These are phyloP conservation scores for Sarcocystis neurona DNA, from an alignment of 169 alveolate genomes.

Conservation along the genomic window DNA sequence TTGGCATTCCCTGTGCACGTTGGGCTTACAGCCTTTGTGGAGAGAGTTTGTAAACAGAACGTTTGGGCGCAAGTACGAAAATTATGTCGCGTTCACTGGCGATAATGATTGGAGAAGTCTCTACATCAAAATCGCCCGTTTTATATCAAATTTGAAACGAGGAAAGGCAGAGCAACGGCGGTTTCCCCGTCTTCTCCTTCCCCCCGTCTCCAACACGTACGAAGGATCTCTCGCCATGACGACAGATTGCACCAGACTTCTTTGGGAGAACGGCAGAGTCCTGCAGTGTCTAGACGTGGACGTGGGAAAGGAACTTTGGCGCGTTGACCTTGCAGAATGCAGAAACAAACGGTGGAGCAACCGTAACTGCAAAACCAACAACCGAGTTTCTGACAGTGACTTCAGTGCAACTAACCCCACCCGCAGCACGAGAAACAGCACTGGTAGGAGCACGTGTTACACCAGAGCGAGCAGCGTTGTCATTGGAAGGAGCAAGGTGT, in stretches of 20 bases:
- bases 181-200: neutral
- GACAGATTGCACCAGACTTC: neutral
- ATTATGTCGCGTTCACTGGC: constrained; percentile 10
- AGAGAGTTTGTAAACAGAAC: constrained; percentile 1
- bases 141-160: constrained; percentile 1
- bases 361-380: too few species aligned
- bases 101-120: neutral
- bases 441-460: too few species aligned
- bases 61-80: constrained; percentile 21
- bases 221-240: constrained; percentile 7
- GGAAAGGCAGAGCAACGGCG: neutral
- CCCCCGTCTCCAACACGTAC: neutral
- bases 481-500: neutral
- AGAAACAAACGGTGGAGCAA: too few species aligned
- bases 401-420: neutral
- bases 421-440: too few species aligned
- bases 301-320: constrained; percentile 1
- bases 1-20: neutral
- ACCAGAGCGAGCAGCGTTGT: too few species aligned
- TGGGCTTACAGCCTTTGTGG: constrained; percentile 9
- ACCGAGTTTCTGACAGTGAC: neutral
- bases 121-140: neutral
- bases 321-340: neutral
- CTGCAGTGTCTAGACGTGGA: constrained; percentile 10
- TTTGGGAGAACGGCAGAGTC: constrained; percentile 24